Evolutionary conservation across 192 early-diverging fungal species (phyloP).

Genomic region (Coemansia sp.): DNA sequence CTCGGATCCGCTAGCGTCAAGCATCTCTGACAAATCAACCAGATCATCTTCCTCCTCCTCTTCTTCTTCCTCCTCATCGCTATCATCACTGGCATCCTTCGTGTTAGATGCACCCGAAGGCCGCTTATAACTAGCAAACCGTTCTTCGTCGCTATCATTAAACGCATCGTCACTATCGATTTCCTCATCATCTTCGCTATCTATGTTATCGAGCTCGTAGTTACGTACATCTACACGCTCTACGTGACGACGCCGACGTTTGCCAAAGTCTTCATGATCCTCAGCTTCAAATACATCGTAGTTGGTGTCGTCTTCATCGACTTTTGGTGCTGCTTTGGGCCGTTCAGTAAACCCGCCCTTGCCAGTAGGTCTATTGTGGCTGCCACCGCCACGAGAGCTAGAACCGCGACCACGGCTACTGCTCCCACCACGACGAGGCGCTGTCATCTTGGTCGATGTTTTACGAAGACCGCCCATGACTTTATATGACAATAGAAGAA

Average conservation of each 20-base stretch:
- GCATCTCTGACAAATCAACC: constrained; percentile 69
- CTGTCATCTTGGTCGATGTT: constrained; percentile 16
- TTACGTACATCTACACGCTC: constrained; percentile 46
- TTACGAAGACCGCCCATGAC: constrained; percentile 29
- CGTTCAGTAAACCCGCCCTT: background rate
- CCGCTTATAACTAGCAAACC: constrained; percentile 71
- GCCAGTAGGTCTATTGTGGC: background rate
- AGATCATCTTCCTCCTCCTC: constrained; percentile 56
- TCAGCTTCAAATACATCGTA: constrained; percentile 27
- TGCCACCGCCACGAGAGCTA: constrained; percentile 6
- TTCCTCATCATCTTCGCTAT: constrained; percentile 91
- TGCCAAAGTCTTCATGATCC: constrained; percentile 13
- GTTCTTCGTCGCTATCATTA: constrained; percentile 80
- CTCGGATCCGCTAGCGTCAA: constrained; percentile 39
- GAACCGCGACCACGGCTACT: background rate
- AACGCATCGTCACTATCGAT: constrained; percentile 93
- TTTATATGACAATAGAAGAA: background rate
- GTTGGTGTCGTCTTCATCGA: constrained; percentile 3
- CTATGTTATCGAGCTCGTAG: constrained; percentile 76
- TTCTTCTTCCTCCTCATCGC: constrained; percentile 49
- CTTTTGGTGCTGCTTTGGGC: constrained; percentile 8
- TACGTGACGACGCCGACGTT: constrained; percentile 29
- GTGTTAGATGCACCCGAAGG: background rate
- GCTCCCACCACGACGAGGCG: constrained; percentile 14
- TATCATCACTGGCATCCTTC: constrained; percentile 31